phyloP scores from a whole-genome alignment of 176 grass and related monocot species.

The Saccharum spontaneum region DNA sequence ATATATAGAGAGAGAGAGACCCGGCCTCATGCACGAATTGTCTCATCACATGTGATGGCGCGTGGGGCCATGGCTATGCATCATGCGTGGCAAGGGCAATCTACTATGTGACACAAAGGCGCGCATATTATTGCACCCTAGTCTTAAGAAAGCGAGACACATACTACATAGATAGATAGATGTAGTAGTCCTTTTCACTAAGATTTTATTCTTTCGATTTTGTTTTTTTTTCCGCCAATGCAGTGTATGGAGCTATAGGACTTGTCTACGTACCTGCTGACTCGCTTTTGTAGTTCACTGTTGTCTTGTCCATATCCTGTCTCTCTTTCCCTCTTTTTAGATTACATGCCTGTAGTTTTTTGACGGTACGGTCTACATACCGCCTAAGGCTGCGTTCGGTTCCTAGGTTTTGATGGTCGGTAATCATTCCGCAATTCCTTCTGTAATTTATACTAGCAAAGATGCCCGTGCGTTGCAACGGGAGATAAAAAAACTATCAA shows the following conservation, averaged over 20 bases:
- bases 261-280: constrained; percentile 32
- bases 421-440: too few species aligned
- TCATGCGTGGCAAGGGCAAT: constrained; percentile 36
- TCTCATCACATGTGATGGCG: constrained; percentile 57
- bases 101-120: constrained; percentile 59
- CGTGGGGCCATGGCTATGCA: constrained; percentile 22
- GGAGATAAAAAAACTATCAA: too few species aligned
- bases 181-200: constrained; percentile 20
- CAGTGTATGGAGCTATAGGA: constrained; percentile 26
- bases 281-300: constrained; percentile 51
- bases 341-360: not conserved
- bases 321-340: not conserved
- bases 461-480: too few species aligned
- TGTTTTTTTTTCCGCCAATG: not conserved
- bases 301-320: constrained; percentile 44
- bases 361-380: not conserved
- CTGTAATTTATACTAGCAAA: too few species aligned
- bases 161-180: not conserved
- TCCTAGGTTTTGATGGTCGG: too few species aligned
- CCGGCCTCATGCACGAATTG: constrained; percentile 52
- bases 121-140: constrained; percentile 34
- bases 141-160: constrained; percentile 43
- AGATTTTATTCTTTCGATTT: constrained; percentile 27
- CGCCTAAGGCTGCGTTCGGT: too few species aligned
- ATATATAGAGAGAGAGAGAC: not conserved